Base-by-base conservation (phyloP, 2,329 filamentous ascomycete species). In the Aaosphaeria arxii region DNA sequence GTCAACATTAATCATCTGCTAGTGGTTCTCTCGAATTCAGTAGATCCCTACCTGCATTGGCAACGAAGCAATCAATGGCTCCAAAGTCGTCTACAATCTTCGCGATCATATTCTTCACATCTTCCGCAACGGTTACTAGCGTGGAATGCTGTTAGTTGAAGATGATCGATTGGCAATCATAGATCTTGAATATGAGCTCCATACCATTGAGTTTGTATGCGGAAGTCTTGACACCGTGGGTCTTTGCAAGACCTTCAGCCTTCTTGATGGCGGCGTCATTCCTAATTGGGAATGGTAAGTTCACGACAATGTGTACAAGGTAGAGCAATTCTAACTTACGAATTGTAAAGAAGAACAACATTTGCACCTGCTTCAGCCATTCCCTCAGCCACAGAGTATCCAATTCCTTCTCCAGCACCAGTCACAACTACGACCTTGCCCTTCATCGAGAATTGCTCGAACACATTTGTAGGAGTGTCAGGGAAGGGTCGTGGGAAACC, bases 11-110 rank as follows among this genome's bases (percentile, higher is more conserved):
- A 24, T 24, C 3, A 2, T 24, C 17, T 24, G 17, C 17, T 24
- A 24, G 17, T 24, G 17, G 17, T 24, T 24, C 17, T 24, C 17
- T 24, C 17, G 17, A 24, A 24, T 2, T 24, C 17, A 24, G 17
- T 24, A 24, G 17, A 24, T 24, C 17, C 17, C 7, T 43, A 43
- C 41, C 41, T 6, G 87, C 86, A 64, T 86, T 86, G 62, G 83
- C 83, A 52, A 86, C 78, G 67, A 86, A 84, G 51, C 77, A 78
- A 57, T 86, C 83, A 55, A 86, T 76, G 66, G 80, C 76, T 61
- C 82, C 82, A 57, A 91, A 91, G 59, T 91, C 88, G 48, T 75
- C 72, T 58, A 85, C 75, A 29, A 85, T 88, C 52, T 76, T 72
- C 59, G 82, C 72, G 39, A 85, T 79, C n/a, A 77, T 73, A 41